Evolutionary conservation across 2,329 filamentous ascomycete genomes (phyloP), one percentile per base, ranked within the genome.

Genomic region (Xylariaceae sp.): DNA sequence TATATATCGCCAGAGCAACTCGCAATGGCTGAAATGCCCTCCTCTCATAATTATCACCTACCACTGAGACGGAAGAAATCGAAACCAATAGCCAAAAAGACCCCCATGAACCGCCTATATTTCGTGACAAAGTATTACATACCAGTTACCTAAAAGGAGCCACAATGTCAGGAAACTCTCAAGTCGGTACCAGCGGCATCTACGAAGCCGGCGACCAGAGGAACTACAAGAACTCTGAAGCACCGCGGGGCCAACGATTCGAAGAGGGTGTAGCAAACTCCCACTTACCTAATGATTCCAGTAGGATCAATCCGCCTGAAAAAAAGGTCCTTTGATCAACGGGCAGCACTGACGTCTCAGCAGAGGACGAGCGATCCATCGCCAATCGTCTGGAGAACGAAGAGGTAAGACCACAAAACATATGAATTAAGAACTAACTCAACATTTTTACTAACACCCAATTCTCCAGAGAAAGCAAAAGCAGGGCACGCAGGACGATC

Each of bases 161-260:
- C 56, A 68, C 42, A 43, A 73, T 72, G 71, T 69, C 69, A 46
- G 67, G 65, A 39, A 65, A 74, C 58, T 88, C 86, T 55, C 86
- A 77, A 68, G 87, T 92, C 68, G 89, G 88, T 63, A 78, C 75
- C 69, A 65, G 73, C 60, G 70, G 72, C 57, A 73, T 89, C 69
- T 91, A 94, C 74, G 87, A 91, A 74, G 85, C 79, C 54, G 86
- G 84, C 55, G 88, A 94, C 73, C 88, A 94, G 77, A 80, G 81
- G 65, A 89, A 84, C 69, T 69, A 73, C 58, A 79, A 81, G 58
- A 68, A 80, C 56, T 76, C 80, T 2, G 76, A 82, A 65, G 44
- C 67, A 6, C 72, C 77, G 42, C 71, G 78, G 29, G 74, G 77
- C 26, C 74, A 80, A 50, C 78, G 83, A 57, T 94, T 82, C 74